Percentiles rank a stretch among this genome's conserved stretches.
phyloP scores from a whole-genome alignment of 2,329 filamentous ascomycete species.

The Pseudofabraea citricarpa region DNA sequence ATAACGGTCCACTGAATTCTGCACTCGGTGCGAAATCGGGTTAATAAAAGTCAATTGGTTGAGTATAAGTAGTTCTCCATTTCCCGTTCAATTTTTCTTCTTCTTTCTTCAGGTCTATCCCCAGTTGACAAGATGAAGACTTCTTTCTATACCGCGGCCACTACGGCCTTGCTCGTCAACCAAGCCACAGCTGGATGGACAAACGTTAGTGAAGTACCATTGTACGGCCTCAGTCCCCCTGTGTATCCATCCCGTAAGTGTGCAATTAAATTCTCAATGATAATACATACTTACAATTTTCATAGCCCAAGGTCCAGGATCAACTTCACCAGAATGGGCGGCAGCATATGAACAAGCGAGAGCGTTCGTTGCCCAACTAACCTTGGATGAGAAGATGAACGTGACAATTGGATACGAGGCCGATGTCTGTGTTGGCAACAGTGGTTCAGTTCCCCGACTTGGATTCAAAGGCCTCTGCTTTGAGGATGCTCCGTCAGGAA shows the following conservation, averaged over 20 bases:
- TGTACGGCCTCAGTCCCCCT: conserved; percentile 12
- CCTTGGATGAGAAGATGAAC: conserved; percentile 66
- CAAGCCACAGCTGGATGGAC: conserved; percentile 6
- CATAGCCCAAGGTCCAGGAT: conserved; percentile 1
- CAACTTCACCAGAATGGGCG: conserved; percentile 44
- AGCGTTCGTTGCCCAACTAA: conserved; percentile 65
- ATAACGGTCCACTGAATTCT: neutral
- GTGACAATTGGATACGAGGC: conserved; percentile 15
- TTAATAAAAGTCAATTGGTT: neutral
- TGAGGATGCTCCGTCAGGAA: conserved; percentile 19
- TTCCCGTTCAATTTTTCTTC: neutral
- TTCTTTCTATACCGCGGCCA: neutral
- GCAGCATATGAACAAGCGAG: conserved; percentile 66
- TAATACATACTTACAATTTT: neutral
- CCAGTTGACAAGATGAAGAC: conserved; percentile 3
- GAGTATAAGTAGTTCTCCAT: neutral
- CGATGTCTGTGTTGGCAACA: conserved; percentile 18
- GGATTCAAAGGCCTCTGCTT: conserved; percentile 22
- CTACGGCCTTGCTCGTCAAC: neutral
- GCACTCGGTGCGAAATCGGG: neutral
- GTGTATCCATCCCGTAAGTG: conserved; percentile 23
- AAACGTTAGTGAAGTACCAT: conserved; percentile 9
- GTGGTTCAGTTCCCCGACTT: conserved; percentile 16
- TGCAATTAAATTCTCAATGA: neutral
- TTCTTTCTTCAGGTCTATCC: too few species aligned